Percentiles rank a stretch among this genome's conserved stretches.
Conservation (phyloP, 2,329 filamentous ascomycete species). For the Nigrospora osmanthi region DNA sequence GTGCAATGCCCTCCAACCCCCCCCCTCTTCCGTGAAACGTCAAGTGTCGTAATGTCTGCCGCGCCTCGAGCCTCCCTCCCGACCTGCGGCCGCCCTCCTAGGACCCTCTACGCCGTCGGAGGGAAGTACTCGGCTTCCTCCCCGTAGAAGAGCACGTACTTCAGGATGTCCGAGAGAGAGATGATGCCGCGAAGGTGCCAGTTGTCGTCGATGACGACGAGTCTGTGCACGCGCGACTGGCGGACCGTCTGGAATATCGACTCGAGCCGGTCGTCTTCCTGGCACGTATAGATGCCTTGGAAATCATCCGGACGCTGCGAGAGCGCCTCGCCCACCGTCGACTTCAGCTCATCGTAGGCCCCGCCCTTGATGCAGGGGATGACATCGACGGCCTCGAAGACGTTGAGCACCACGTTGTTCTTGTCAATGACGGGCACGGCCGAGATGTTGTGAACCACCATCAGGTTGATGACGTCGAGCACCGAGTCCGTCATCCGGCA, state of each 20-base stretch:
- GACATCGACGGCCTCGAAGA: conserved; percentile 96
- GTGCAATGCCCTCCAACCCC: conserved; percentile 17
- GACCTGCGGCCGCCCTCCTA: neutral
- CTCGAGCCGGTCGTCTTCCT: conserved; percentile 81
- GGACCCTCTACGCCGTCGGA: conserved; percentile 2
- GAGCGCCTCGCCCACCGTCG: conserved; percentile 81
- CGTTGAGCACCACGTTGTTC: conserved; percentile 73
- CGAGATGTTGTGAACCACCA: conserved; percentile 90
- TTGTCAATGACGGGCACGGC: conserved; percentile 88
- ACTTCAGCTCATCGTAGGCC: conserved; percentile 80
- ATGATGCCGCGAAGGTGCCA: conserved; percentile 81
- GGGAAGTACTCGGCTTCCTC: conserved; percentile 47
- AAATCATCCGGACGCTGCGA: conserved; percentile 85
- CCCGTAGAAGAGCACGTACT: conserved; percentile 82
- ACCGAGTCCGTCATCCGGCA: conserved; percentile 85
- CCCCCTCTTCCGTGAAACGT: conserved; percentile 1
- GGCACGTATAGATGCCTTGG: conserved; percentile 94
- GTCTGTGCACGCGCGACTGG: conserved; percentile 85
- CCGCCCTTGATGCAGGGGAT: conserved; percentile 93
- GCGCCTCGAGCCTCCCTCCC: neutral
- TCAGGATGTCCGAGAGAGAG: conserved; percentile 91
- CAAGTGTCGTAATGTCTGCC: neutral
- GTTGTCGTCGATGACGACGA: conserved; percentile 88
- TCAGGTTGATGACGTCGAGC: conserved; percentile 86
- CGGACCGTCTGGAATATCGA: conserved; percentile 96